phyloP scores from a whole-genome alignment of 2,329 filamentous ascomycete genomes.

The Pestalotiopsis sp. region DNA sequence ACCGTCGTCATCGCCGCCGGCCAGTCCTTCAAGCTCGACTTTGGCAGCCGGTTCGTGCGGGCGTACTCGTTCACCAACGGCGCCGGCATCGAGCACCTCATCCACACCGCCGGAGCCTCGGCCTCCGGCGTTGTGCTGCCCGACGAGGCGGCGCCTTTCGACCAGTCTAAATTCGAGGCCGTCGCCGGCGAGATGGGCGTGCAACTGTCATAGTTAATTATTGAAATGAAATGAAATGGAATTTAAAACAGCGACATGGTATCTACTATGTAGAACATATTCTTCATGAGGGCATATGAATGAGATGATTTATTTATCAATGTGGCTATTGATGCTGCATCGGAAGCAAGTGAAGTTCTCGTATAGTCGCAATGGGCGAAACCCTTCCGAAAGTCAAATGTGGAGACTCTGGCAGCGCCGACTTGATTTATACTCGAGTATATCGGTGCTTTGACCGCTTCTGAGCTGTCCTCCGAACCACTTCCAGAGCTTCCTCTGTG shows the following conservation, averaged over 20 bases:
- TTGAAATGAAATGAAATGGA: neutral
- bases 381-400: neutral
- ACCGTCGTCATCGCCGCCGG: slow-evolving; percentile 48
- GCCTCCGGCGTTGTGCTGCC: slow-evolving; percentile 38
- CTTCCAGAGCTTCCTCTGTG: neutral
- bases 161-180: slow-evolving; percentile 2
- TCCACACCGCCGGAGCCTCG: slow-evolving; percentile 36
- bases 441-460: neutral
- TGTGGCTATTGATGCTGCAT: neutral
- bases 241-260: neutral
- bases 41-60: slow-evolving; percentile 46
- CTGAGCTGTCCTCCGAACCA: neutral
- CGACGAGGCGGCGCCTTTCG: slow-evolving; percentile 15
- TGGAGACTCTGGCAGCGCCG: neutral
- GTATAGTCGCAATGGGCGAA: neutral
- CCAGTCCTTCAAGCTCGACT: slow-evolving; percentile 42
- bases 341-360: neutral
- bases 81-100: slow-evolving; percentile 45
- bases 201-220: neutral
- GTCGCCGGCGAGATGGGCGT: neutral
- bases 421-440: neutral
- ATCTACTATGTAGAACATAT: neutral
- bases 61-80: slow-evolving; percentile 50
- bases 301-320: neutral
- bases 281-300: neutral